phyloP scores from a whole-genome alignment of 768 basidiomycete genomes.

The Tricholoma matsutake region DNA sequence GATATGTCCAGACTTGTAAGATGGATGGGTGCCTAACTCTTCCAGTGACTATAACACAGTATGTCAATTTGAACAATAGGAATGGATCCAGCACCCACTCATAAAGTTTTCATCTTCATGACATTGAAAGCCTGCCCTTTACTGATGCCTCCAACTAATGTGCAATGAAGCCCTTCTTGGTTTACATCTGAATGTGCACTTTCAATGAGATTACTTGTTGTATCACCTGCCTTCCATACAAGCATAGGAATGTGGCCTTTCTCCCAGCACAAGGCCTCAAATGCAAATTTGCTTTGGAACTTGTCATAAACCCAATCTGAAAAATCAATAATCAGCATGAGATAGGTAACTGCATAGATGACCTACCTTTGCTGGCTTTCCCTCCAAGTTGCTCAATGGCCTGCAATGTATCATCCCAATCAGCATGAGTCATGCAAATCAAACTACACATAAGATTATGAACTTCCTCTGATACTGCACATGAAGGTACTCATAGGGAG shows the following conservation, averaged over 20 bases:
- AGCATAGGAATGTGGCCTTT: conserved; percentile 15
- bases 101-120: conserved; percentile 11
- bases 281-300: conserved; percentile 8
- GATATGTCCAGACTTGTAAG: conserved; percentile 1
- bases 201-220: background rate
- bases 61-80: background rate
- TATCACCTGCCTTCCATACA: conserved; percentile 15
- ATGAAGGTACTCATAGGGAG: conserved; percentile 23
- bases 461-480: too few species aligned
- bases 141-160: conserved; percentile 15
- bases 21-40: background rate
- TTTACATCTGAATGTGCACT: conserved; percentile 17
- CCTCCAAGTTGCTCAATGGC: too few species aligned
- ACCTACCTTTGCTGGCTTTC: too few species aligned
- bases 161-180: conserved; percentile 15
- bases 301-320: conserved; percentile 20
- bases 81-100: conserved; percentile 1
- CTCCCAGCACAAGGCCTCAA: conserved; percentile 15
- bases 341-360: background rate
- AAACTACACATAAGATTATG: too few species aligned
- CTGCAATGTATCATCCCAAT: too few species aligned
- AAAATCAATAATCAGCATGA: background rate
- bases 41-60: conserved; percentile 8
- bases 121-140: conserved; percentile 16
- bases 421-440: too few species aligned